Conservation (phyloP, 768 basidiomycete genomes). For the Leucogyrophana mollusca region DNA sequence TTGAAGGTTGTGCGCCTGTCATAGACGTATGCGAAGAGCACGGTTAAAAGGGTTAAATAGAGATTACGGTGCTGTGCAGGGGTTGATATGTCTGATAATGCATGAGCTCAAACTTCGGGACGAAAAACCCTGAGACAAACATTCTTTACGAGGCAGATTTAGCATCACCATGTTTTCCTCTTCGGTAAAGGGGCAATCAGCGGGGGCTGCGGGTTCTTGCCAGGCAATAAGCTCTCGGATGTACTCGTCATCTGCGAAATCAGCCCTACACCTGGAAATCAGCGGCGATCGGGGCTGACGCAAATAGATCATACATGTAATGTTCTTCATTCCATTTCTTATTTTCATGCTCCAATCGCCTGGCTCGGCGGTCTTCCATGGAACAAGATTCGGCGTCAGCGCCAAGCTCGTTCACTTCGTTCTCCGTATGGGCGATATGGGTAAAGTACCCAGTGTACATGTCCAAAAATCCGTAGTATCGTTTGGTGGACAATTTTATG, state of each 20-base stretch:
- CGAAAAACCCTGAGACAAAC: slow-evolving; percentile 27
- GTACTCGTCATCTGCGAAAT: slow-evolving; percentile 74
- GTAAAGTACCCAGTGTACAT: slow-evolving; percentile 73
- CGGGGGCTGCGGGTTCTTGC: slow-evolving; percentile 49
- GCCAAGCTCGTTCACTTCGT: slow-evolving; percentile 82
- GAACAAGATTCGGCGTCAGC: slow-evolving; percentile 58
- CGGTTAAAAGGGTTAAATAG: slow-evolving; percentile 65
- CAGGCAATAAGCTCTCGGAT: slow-evolving; percentile 71
- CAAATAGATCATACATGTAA: slow-evolving; percentile 61
- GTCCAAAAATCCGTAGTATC: slow-evolving; percentile 75
- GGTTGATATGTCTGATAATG: slow-evolving; percentile 57
- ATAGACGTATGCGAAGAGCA: slow-evolving; percentile 82
- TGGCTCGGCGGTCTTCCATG: slow-evolving; percentile 47
- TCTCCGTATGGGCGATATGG: slow-evolving; percentile 71
- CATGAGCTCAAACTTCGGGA: slow-evolving; percentile 1
- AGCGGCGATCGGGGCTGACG: slow-evolving; percentile 1
- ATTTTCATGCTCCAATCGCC: slow-evolving; percentile 62
- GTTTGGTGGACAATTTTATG: slow-evolving; percentile 40
- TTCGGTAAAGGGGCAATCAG: slow-evolving; percentile 59
- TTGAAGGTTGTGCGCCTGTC: slow-evolving; percentile 74
- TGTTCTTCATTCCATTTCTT: slow-evolving; percentile 82
- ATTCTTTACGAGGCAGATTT: slow-evolving; percentile 50
- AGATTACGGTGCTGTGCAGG: slow-evolving; percentile 54
- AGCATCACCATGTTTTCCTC: slow-evolving; percentile 70
- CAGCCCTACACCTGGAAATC: slow-evolving; percentile 54